These are phyloP conservation scores for Pyrus pyrifolia DNA, from an alignment of 306 rosid genomes.

Conservation along the genomic window DNA sequence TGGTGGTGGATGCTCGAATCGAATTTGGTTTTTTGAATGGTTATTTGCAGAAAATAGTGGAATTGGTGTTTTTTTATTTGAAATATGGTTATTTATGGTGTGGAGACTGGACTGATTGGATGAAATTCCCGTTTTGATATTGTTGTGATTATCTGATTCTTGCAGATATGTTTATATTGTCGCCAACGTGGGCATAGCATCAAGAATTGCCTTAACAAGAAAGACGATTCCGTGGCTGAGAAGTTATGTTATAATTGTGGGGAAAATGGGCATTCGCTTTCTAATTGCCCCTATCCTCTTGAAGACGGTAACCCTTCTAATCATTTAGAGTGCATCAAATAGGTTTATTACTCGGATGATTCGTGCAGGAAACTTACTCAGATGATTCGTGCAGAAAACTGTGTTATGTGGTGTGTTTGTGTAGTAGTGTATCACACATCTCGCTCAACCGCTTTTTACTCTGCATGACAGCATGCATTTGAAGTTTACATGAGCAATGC, in stretches of 20 bases:
- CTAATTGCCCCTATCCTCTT: conserved; percentile 53
- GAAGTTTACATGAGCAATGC: background rate
- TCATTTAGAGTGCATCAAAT: background rate
- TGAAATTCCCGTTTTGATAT: background rate
- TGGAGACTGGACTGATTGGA: background rate
- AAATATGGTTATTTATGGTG: background rate
- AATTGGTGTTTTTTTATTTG: background rate
- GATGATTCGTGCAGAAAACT: background rate
- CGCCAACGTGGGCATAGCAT: conserved; percentile 79
- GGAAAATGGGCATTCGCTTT: conserved; percentile 66
- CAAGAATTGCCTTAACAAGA: conserved; percentile 64
- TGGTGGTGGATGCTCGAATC: background rate
- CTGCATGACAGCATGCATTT: background rate
- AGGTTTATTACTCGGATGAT: background rate
- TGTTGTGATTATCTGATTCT: conserved; percentile 6
- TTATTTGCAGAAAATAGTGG: background rate
- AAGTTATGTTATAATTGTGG: conserved; percentile 88
- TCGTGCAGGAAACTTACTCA: background rate
- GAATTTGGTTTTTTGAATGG: background rate
- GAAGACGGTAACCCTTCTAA: conserved; percentile 47
- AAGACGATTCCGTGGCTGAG: conserved; percentile 27
- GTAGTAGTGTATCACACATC: background rate
- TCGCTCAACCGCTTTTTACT: too few relatives aligned
- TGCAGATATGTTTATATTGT: conserved; percentile 85
- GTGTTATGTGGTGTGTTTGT: background rate